A percentile compares a stretch with the other conserved stretches of the same genome.
Evolutionary conservation across 2,329 filamentous ascomycete genomes (phyloP).

Genomic region (Atkinsonella texensis): DNA sequence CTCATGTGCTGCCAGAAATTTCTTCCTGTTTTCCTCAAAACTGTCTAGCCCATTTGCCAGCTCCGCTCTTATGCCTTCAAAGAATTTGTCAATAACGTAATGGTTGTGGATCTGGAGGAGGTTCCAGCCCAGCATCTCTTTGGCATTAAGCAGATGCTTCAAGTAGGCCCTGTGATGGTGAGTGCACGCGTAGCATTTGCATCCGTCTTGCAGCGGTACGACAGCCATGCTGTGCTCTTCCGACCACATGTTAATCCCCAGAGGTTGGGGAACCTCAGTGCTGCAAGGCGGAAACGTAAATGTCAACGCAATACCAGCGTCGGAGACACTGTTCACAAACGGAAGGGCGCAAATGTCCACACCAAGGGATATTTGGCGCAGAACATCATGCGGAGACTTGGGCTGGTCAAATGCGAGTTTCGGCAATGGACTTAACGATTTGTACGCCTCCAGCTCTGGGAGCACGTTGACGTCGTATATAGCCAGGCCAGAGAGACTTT

Average conservation of each 20-base stretch:
- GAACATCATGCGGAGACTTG: slow-evolving; percentile 59
- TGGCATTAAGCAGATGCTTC: slow-evolving; percentile 75
- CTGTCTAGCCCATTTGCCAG: slow-evolving; percentile 41
- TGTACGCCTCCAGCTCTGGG: slow-evolving; percentile 46
- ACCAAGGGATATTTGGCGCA: slow-evolving; percentile 64
- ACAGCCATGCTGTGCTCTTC: slow-evolving; percentile 48
- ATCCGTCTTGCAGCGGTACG: slow-evolving; percentile 48
- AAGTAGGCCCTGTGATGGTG: slow-evolving; percentile 79
- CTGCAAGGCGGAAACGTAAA: slow-evolving; percentile 56
- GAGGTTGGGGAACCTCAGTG: slow-evolving; percentile 23
- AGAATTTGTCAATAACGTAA: slow-evolving; percentile 59
- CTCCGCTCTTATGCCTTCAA: slow-evolving; percentile 52
- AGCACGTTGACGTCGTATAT: slow-evolving; percentile 65
- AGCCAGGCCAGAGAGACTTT: slow-evolving; percentile 55
- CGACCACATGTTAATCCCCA: slow-evolving; percentile 74
- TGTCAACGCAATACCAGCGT: slow-evolving; percentile 72
- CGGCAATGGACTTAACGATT: slow-evolving; percentile 48
- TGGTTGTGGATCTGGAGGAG: slow-evolving; percentile 90
- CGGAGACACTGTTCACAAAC: slow-evolving; percentile 62
- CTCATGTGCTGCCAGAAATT: slow-evolving; percentile 49
- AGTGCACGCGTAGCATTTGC: slow-evolving; percentile 72
- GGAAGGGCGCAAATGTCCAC: slow-evolving; percentile 70
- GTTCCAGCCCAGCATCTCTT: slow-evolving; percentile 95
- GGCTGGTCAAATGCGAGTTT: slow-evolving; percentile 63
- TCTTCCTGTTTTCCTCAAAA: slow-evolving; percentile 43